phyloP scores from a whole-genome alignment of 75 land plant species.

The Pinus taeda region DNA sequence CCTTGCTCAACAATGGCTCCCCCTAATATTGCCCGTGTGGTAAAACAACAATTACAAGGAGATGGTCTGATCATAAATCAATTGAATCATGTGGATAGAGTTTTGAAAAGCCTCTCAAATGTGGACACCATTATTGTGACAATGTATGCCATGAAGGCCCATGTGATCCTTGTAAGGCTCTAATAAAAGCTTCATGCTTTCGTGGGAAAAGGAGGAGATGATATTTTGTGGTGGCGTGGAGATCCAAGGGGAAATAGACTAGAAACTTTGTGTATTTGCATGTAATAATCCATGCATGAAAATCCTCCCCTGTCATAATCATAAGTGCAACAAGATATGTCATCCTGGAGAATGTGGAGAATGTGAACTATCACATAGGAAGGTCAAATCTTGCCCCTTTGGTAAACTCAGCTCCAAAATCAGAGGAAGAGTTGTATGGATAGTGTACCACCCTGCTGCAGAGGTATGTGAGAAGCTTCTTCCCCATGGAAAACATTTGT shows the following conservation, averaged over 20 bases:
- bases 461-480: conserved; percentile 60
- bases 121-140: conserved; percentile 78
- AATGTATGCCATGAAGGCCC: conserved; percentile 73
- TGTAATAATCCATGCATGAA: conserved; percentile 63
- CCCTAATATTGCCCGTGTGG: conserved; percentile 85
- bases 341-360: conserved; percentile 93
- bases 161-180: conserved; percentile 63
- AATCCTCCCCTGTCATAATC: conserved; percentile 72
- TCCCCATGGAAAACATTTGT: conserved; percentile 65
- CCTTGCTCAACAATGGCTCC: conserved; percentile 92
- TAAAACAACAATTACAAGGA: conserved; percentile 49
- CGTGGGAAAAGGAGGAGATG: conserved; percentile 67
- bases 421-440: conserved; percentile 77
- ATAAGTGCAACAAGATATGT: conserved; percentile 63
- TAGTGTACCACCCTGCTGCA: conserved; percentile 77
- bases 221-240: conserved; percentile 65
- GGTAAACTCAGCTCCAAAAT: conserved; percentile 56
- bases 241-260: conserved; percentile 63
- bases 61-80: conserved; percentile 67
- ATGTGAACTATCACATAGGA: conserved; percentile 70
- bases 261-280: conserved; percentile 61
- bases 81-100: conserved; percentile 65
- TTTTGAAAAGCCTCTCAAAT: conserved; percentile 63
- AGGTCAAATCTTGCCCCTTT: conserved; percentile 74
- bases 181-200: conserved; percentile 71